phyloP scores from a whole-genome alignment of 176 grass and related monocot genomes.

The Musa troglodytarum region DNA sequence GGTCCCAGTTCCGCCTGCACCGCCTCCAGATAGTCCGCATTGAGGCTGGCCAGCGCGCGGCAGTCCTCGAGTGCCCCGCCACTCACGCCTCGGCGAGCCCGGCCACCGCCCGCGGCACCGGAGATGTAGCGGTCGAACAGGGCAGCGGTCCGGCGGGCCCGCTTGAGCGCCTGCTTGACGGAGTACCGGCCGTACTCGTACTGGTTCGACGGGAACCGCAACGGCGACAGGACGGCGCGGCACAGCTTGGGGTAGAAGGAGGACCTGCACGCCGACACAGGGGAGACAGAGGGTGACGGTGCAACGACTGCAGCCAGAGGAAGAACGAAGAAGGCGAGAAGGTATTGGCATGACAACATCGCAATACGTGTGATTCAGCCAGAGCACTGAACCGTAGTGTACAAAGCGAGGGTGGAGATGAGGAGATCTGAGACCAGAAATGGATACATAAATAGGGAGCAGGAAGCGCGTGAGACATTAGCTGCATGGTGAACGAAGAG shows the following conservation, averaged over 20 bases:
- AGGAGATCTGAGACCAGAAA: no score
- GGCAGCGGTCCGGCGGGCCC: background rate
- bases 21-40: background rate
- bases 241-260: constrained; percentile 3
- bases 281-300: background rate
- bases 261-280: background rate
- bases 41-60: background rate
- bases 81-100: background rate
- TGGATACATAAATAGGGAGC: no score
- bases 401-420: background rate
- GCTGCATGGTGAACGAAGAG: no score
- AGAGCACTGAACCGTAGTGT: background rate
- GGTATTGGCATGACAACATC: background rate
- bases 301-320: background rate
- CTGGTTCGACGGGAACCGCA: background rate
- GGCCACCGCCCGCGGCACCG: background rate
- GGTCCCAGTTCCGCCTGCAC: constrained; percentile 1
- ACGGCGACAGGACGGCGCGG: background rate
- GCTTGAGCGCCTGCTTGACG: background rate
- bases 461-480: no score
- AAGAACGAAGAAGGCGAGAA: background rate
- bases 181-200: background rate
- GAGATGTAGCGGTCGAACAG: background rate
- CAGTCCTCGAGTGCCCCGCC: constrained; percentile 5
- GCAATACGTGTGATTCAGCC: background rate